Evolutionary conservation across 1,284 basidiomycete species (phyloP), one percentile per base, ranked within the genome.

Genomic region (Ganoderma leucocontextum): DNA sequence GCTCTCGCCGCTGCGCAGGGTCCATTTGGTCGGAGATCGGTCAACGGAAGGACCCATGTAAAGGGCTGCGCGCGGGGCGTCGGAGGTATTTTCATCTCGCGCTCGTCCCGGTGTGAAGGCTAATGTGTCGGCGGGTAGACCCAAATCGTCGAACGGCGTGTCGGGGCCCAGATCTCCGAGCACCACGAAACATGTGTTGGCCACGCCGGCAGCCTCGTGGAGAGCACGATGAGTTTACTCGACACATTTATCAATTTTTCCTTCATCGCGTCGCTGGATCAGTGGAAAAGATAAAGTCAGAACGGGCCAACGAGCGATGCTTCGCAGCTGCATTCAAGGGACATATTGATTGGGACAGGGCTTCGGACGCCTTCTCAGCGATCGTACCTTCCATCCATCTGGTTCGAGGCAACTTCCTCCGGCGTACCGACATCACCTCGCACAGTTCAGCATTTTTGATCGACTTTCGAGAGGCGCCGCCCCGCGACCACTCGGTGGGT

Each of bases 191-290:
- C 75, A 76, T 74, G 75, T 72, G 75, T 67, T 65, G 57, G 66
- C 70, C 75, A 76, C 71, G 75, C 74, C 65, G 52, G 62, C 38
- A 61, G 74, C 75, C 75, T 76, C 75, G 74, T 76, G 75, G 69
- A 64, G 62, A 67, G 73, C 75, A 75, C 72, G 75, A 68, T 72
- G 73, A 61, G 60, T 65, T 67, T 68, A 71, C 65, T 69, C 71
- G 65, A 72, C 64, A 70, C 36, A 73, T 70, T 71, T 67, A 74
- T 70, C 71, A 66, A 70, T 65, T 61, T 60, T 64, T 63, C 63
- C 49, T 65, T 65, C 62, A 65, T 64, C 65, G 66, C 62, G 49
- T 69, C 67, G 65, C 53, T 29, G 64, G 62, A 67, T 70, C 66
- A 60, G 66, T 68, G 70, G 70, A 70, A 70, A 52, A 71, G 70